Evolutionary conservation across 306 rosid species (phyloP).

Genomic region (Cicer arietinum): DNA sequence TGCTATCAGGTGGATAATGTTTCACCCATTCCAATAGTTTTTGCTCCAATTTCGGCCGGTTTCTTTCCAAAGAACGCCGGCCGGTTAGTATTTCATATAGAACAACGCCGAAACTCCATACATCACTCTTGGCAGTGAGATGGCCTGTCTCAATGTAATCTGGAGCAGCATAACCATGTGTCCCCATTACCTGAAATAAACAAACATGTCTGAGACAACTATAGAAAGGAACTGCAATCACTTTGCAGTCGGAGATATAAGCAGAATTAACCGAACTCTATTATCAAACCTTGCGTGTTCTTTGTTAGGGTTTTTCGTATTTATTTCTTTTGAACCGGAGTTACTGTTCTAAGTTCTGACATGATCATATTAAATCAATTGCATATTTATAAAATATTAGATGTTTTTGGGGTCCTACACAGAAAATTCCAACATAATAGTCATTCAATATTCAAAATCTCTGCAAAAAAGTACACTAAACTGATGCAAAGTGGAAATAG

Average conservation of each 20-base stretch:
- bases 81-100: slow-evolving; percentile 80
- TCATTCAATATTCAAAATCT: slow-evolving; percentile 17
- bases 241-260: too few relatives aligned
- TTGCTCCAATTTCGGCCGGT: slow-evolving; percentile 70
- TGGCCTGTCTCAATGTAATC: slow-evolving; percentile 87
- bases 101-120: slow-evolving; percentile 89
- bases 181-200: slow-evolving; percentile 73
- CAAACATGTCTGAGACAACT: neutral
- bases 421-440: slow-evolving; percentile 13
- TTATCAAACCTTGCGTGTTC: too few relatives aligned
- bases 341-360: too few relatives aligned
- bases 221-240: too few relatives aligned
- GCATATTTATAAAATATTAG: neutral
- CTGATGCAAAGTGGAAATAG: slow-evolving; percentile 25
- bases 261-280: too few relatives aligned
- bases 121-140: slow-evolving; percentile 87
- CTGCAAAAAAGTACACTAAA: neutral
- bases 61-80: slow-evolving; percentile 73
- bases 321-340: too few relatives aligned
- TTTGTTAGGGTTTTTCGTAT: too few relatives aligned
- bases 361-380: too few relatives aligned
- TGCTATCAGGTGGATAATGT: slow-evolving; percentile 62
- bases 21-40: slow-evolving; percentile 91
- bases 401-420: neutral
- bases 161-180: slow-evolving; percentile 93